Evolutionary conservation across 768 basidiomycete species (phyloP).

Genomic region (Serendipita sp.): DNA sequence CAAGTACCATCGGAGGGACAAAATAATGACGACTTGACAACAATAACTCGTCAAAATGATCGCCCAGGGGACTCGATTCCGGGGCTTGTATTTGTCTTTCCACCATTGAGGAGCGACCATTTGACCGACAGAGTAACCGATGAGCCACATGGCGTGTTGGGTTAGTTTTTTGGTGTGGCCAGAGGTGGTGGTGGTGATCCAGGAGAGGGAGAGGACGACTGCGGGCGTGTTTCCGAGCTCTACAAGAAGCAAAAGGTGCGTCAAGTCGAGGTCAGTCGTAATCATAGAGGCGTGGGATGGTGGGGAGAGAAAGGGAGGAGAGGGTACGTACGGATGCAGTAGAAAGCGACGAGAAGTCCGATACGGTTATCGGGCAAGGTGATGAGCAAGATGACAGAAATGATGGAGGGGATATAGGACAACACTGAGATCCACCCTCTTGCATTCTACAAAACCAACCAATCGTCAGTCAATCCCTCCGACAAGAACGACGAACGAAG

Average conservation of each 20-base stretch:
- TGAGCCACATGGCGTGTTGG: constrained; percentile 64
- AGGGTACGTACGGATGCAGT: constrained; percentile 37
- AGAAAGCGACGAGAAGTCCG: constrained; percentile 51
- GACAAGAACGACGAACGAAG: too few species aligned
- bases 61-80: constrained; percentile 62
- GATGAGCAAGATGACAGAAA: constrained; percentile 46
- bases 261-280: background rate
- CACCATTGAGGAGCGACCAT: constrained; percentile 65
- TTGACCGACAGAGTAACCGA: constrained; percentile 60
- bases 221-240: constrained; percentile 36
- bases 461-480: constrained; percentile 54
- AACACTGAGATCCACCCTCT: constrained; percentile 46
- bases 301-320: too few species aligned
- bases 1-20: constrained; percentile 36
- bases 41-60: constrained; percentile 33
- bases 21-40: constrained; percentile 9
- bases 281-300: background rate
- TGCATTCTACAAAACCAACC: constrained; percentile 22
- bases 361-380: constrained; percentile 41
- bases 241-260: too few species aligned
- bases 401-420: constrained; percentile 47
- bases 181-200: constrained; percentile 44
- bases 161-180: constrained; percentile 35
- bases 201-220: constrained; percentile 44
- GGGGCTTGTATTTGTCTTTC: constrained; percentile 47